These are phyloP conservation scores for Pythium vanterpoolii DNA, from an alignment of 352 stramenopile genomes.

Conservation along the genomic window DNA sequence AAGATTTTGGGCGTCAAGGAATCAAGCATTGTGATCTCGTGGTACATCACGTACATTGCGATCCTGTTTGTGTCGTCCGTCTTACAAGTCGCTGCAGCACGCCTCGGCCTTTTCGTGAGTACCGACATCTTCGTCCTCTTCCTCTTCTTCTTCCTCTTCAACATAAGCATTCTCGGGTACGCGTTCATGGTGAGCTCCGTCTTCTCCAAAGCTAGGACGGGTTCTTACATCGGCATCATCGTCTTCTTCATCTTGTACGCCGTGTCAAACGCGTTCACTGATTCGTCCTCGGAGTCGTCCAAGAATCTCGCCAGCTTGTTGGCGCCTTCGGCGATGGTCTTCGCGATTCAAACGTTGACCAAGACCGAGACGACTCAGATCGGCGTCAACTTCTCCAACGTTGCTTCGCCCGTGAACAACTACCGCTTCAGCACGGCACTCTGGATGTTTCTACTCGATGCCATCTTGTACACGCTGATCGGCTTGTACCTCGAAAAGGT, in stretches of 20 bases:
- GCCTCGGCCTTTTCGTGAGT: conserved; percentile 29
- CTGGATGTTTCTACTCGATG: conserved; percentile 80
- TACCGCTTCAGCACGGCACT: conserved; percentile 58
- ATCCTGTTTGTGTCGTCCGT: conserved; percentile 72
- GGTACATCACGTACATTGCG: conserved; percentile 84
- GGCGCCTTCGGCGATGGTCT: conserved; percentile 37
- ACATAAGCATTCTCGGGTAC: conserved; percentile 26
- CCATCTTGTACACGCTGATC: conserved; percentile 86
- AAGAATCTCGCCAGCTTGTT: conserved; percentile 41
- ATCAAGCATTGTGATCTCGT: conserved; percentile 54
- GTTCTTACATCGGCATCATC: conserved; percentile 53
- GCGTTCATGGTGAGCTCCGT: conserved; percentile 30
- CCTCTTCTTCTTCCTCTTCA: conserved; percentile 38
- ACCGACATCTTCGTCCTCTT: conserved; percentile 24
- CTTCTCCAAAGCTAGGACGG: conserved; percentile 48
- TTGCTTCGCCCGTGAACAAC: conserved; percentile 33
- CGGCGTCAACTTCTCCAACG: conserved; percentile 51
- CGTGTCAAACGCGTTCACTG: conserved; percentile 27
- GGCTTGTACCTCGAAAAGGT: conserved; percentile 90
- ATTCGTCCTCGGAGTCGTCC: conserved; percentile 15
- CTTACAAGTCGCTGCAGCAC: conserved; percentile 42
- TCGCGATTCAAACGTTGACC: conserved; percentile 41
- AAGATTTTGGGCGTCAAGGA: conserved; percentile 87
- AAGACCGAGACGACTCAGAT: conserved; percentile 32
- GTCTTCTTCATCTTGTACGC: conserved; percentile 25